Conservation (phyloP, 176 grass and related monocot genomes). For the Avena eriantha region DNA sequence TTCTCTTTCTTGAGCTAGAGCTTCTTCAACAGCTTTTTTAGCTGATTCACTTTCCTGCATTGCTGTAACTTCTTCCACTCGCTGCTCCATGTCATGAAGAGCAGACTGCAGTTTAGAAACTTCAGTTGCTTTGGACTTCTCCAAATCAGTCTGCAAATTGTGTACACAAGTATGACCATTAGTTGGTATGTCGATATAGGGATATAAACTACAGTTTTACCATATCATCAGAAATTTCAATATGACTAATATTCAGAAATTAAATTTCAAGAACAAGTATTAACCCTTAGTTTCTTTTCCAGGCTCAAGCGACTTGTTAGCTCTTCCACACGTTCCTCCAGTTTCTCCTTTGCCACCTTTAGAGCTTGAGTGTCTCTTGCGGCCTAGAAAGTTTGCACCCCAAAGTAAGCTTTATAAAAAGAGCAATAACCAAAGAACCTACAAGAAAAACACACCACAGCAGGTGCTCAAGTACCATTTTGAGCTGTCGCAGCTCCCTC, state of each 20-base stretch:
- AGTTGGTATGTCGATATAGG: constrained; percentile 25
- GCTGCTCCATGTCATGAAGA: constrained; percentile 67
- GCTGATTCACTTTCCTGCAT: constrained; percentile 73
- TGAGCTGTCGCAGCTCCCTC: constrained; percentile 80
- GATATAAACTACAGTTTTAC: constrained; percentile 28
- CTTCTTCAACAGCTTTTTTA: constrained; percentile 71
- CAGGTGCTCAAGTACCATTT: constrained; percentile 66
- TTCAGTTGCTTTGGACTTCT: constrained; percentile 75
- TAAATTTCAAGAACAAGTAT: constrained; percentile 39
- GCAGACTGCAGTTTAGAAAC: constrained; percentile 64
- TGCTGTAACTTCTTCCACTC: constrained; percentile 62
- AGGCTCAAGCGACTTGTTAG: constrained; percentile 54
- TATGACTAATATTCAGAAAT: constrained; percentile 16
- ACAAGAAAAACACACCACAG: constrained; percentile 37
- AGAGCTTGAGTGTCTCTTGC: constrained; percentile 82
- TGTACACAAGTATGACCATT: constrained; percentile 36
- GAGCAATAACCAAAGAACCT: constrained; percentile 14
- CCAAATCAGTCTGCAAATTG: constrained; percentile 66
- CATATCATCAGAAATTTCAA: constrained; percentile 26
- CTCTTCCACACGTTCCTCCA: constrained; percentile 83
- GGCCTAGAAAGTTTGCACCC: constrained; percentile 54
- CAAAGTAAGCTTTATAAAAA: constrained; percentile 34
- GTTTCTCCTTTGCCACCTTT: constrained; percentile 81
- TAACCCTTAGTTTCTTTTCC: constrained; percentile 75
- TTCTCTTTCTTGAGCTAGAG: constrained; percentile 76